Conservation (phyloP, 202 grass and related monocot genomes). For the Digitaria exilis region DNA sequence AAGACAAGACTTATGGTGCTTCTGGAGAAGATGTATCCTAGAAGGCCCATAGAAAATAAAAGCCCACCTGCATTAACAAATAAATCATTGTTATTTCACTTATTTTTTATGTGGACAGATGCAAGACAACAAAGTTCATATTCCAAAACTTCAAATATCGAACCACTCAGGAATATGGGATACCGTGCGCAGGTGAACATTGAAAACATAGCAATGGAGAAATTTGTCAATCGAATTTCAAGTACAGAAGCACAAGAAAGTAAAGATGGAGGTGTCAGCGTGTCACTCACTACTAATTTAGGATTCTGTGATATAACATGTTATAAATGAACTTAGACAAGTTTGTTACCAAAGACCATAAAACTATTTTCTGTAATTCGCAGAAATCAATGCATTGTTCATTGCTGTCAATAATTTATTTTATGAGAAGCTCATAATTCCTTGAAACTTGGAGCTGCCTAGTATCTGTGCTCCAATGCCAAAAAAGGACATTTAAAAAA, state of each 20-base stretch:
- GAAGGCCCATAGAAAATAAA: conserved; percentile 74
- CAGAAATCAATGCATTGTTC: not conserved
- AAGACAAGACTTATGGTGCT: conserved; percentile 69
- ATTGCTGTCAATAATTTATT: not conserved
- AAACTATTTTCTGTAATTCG: conserved; percentile 2
- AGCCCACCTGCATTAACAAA: conserved; percentile 71
- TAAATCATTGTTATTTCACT: not conserved
- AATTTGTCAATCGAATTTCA: not conserved
- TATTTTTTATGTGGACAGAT: conserved; percentile 8
- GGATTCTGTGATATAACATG: not conserved
- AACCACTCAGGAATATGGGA: not conserved
- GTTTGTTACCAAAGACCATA: not conserved
- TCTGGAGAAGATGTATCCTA: conserved; percentile 81
- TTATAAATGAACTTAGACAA: not conserved
- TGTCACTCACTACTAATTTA: not conserved
- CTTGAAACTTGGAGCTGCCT: not conserved
- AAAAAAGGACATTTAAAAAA: not conserved
- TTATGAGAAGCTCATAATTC: not conserved
- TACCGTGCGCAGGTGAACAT: not conserved
- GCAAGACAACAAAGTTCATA: not conserved
- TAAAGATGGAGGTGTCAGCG: not conserved
- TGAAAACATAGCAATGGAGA: not conserved
- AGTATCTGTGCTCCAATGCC: not conserved
- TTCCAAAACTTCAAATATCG: not conserved
- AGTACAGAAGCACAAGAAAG: conserved; percentile 5